Conservation (phyloP, 495 filamentous ascomycete genomes). For the Clohesyomyces aquaticus region DNA sequence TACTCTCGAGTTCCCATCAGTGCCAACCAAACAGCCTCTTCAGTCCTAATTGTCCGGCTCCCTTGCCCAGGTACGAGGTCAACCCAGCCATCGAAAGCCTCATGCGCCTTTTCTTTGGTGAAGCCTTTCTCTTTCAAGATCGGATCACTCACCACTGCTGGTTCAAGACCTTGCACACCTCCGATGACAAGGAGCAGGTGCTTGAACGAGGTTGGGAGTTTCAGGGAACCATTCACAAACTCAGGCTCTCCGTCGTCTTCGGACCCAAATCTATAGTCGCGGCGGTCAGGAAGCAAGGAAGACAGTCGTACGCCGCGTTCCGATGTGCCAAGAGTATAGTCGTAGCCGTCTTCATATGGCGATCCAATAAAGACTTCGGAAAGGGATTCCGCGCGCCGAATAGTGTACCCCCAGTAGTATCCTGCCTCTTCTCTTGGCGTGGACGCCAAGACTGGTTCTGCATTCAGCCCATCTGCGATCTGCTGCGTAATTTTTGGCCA, state of each 20-base stretch:
- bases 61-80: constrained; percentile 75
- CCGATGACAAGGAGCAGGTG: constrained; percentile 75
- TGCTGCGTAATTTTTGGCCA: constrained; percentile 24
- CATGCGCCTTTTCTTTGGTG: constrained; percentile 56
- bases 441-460: constrained; percentile 61
- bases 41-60: constrained; percentile 74
- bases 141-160: constrained; percentile 66
- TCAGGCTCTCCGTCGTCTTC: too few relatives aligned
- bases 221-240: too few relatives aligned
- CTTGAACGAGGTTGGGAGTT: constrained; percentile 57
- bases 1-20: constrained; percentile 63
- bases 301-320: constrained; percentile 66
- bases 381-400: constrained; percentile 61
- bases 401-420: constrained; percentile 77
- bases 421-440: constrained; percentile 67
- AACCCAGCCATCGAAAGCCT: constrained; percentile 78
- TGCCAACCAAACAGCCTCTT: constrained; percentile 75
- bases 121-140: constrained; percentile 62
- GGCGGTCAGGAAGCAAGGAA: constrained; percentile 12
- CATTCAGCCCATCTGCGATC: constrained; percentile 38
- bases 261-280: too few relatives aligned
- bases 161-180: constrained; percentile 71
- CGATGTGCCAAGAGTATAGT: constrained; percentile 73
- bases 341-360: constrained; percentile 46
- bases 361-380: constrained; percentile 65